Base-by-base conservation (phyloP, 1,284 basidiomycete genomes). In the Leccinum subfulvum region DNA sequence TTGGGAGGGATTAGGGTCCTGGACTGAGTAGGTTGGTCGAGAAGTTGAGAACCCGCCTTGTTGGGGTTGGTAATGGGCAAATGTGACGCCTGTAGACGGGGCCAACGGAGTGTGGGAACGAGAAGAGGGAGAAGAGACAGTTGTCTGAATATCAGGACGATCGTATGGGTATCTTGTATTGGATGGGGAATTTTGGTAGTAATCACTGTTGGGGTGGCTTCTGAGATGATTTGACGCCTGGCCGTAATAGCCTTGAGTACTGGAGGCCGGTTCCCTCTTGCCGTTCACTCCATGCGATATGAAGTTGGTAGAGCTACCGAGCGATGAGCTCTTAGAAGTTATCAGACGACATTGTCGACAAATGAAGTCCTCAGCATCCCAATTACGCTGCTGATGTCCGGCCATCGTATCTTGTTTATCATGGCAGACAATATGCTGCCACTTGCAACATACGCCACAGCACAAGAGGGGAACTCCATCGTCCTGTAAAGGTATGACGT, bases 391-490 rank as follows among this genome's bases (percentile, higher is more conserved):
- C 14, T 81, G 82, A 14, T 80, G 81, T 18, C 89, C 87, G 28
- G 81, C 80, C 41, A 78, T 76, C 47, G 77, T 73, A 70, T 92
- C 90, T 28, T 81, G 84, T 49, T 75, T 76, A 68, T 93, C 88
- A 68, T 93, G 90, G 67, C 91, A 93, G n/a, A 77, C 67, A 47
- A 91, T 91, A 66, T 93, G 91, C 66, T 92, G 91, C 93, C 94
- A 95, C 69, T 87, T 89, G 21, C 82, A 83, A 74, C 93, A 95
- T 52, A 77, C 72, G 39, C 90, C 91, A 71, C 93, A 95, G 53
- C 85, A 91, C 73, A 94, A 85, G 76, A 95, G 83, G 10, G 90
- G 85, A 35, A 81, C 77, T 23, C 86, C 87, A 66, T 91, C 91
- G 66, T 94, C 90, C 90, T 94, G 39, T 21, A 30, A 60, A 60